Percentiles rank a stretch among this genome's conserved stretches.
These are phyloP conservation scores for Penicillium lividum DNA, from an alignment of 495 filamentous ascomycete genomes.

Conservation along the genomic window DNA sequence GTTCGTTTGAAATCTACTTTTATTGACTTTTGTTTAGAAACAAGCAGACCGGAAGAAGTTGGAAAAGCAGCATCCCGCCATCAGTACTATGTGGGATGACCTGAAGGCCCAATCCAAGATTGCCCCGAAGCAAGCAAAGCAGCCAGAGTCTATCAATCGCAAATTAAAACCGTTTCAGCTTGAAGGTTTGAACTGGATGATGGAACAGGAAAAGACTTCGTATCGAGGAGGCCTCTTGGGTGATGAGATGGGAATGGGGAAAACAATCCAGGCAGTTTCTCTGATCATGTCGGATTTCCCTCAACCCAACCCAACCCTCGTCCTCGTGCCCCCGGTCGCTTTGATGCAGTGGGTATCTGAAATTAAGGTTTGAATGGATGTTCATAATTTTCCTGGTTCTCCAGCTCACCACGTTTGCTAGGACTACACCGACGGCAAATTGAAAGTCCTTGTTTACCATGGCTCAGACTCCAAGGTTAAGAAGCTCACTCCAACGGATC, in stretches of 20 bases:
- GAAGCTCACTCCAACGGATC: constrained; percentile 65
- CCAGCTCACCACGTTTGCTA: constrained; percentile 7
- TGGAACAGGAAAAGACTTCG: constrained; percentile 75
- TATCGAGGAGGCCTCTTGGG: constrained; percentile 90
- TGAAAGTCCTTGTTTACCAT: constrained; percentile 88
- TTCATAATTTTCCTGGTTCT: neutral
- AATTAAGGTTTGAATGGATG: constrained; percentile 55
- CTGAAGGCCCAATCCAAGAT: constrained; percentile 68
- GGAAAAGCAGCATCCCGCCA: constrained; percentile 72
- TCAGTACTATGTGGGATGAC: constrained; percentile 81
- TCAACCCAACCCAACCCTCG: constrained; percentile 75
- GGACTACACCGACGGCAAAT: constrained; percentile 83
- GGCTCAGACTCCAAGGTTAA: constrained; percentile 83
- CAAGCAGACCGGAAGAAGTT: constrained; percentile 63
- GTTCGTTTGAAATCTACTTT: neutral
- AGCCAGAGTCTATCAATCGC: constrained; percentile 77
- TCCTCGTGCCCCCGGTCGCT: constrained; percentile 91
- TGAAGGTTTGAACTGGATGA: constrained; percentile 93
- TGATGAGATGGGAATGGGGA: constrained; percentile 98
- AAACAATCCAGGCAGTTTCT: constrained; percentile 96
- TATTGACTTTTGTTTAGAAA: neutral
- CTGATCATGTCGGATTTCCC: constrained; percentile 97
- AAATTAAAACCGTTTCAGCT: constrained; percentile 89
- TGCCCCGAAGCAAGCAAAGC: constrained; percentile 62
- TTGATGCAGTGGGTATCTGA: constrained; percentile 97